Percentiles rank a stretch among this genome's conserved stretches.
phyloP scores from a whole-genome alignment of 78 protist species.

The Guillardia theta region DNA sequence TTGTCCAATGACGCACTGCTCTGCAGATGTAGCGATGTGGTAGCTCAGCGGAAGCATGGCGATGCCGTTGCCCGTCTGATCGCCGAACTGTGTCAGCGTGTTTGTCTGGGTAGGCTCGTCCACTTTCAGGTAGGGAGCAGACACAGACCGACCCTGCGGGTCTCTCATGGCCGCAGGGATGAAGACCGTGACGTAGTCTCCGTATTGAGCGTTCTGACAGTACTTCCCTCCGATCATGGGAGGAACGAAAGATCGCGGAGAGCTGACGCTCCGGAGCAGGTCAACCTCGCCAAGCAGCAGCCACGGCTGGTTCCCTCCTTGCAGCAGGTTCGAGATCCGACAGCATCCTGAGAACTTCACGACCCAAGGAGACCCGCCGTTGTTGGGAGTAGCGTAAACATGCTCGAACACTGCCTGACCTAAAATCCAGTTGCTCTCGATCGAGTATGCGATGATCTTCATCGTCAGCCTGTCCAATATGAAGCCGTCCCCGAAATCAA shows the following conservation, averaged over 20 bases:
- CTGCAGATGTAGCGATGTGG: too few species aligned
- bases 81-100: too few species aligned
- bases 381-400: neutral
- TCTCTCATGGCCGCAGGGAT: too few species aligned
- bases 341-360: slow-evolving; percentile 7
- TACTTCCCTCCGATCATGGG: too few species aligned
- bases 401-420: neutral
- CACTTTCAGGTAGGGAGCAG: too few species aligned
- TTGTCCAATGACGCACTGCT: too few species aligned
- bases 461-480: neutral
- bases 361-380: neutral
- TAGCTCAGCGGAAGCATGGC: too few species aligned
- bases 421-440: neutral
- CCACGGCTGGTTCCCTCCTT: neutral
- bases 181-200: too few species aligned
- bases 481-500: neutral
- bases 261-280: neutral
- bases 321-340: neutral
- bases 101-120: too few species aligned
- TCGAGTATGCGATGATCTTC: neutral
- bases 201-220: too few species aligned
- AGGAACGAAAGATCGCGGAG: neutral
- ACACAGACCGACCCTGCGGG: too few species aligned
- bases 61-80: too few species aligned
- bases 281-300: neutral